phyloP scores from a whole-genome alignment of 192 early-diverging fungal genomes.

The Fimicolochytrium jonesii region DNA sequence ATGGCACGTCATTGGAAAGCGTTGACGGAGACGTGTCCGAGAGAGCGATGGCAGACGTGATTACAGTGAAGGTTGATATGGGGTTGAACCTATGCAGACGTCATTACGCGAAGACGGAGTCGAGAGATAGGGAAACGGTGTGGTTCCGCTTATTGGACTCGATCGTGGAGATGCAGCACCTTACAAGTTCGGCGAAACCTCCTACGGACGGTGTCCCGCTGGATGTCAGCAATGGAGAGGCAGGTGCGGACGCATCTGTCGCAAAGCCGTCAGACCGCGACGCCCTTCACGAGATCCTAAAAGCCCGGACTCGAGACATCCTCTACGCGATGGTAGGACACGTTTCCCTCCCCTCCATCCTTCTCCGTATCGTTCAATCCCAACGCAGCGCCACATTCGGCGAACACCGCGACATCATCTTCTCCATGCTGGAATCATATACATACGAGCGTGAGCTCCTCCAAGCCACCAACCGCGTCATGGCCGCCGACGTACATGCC shows the following conservation, averaged over 20 bases:
- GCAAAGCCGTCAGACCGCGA: too few species aligned
- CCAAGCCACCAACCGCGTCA: slow-evolving; percentile 29
- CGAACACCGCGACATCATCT: slow-evolving; percentile 29
- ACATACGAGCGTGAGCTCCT: slow-evolving; percentile 33
- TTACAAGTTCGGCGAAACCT: too few species aligned
- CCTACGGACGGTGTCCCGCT: too few species aligned
- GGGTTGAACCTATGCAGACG: slow-evolving; percentile 27
- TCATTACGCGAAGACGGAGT: slow-evolving; percentile 9
- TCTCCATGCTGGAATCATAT: slow-evolving; percentile 36
- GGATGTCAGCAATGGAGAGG: too few species aligned
- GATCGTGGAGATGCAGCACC: slow-evolving; percentile 27
- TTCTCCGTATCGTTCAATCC: slow-evolving; percentile 28
- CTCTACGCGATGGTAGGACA: slow-evolving; percentile 33
- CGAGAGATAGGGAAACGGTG: slow-evolving; percentile 23
- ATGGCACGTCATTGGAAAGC: too few species aligned
- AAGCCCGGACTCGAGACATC: background rate
- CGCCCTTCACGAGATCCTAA: background rate
- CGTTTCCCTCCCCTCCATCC: slow-evolving; percentile 26
- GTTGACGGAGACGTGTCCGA: slow-evolving; percentile 15
- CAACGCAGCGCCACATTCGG: slow-evolving; percentile 19
- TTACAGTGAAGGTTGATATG: slow-evolving; percentile 11
- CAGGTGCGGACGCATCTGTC: too few species aligned
- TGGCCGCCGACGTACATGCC: slow-evolving; percentile 25
- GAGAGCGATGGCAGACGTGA: slow-evolving; percentile 4
- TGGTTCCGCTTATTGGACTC: slow-evolving; percentile 39